Conservation (phyloP, 768 basidiomycete species). For the Mycena latifolia region DNA sequence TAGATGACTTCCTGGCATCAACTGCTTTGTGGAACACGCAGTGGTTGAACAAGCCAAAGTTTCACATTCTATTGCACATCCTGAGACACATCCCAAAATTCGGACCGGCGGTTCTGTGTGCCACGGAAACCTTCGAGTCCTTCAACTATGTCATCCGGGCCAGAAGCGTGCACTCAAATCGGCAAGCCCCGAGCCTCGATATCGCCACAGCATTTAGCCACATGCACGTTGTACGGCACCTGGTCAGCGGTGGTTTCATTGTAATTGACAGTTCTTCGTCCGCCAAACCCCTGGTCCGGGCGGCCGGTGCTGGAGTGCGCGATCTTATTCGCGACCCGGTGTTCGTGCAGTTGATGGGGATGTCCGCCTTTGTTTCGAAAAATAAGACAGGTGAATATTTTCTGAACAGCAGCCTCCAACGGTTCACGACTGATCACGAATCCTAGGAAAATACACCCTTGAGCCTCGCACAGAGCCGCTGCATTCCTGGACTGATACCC, state of each 20-base stretch:
- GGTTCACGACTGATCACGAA: not conserved
- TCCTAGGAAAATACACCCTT: constrained; percentile 1
- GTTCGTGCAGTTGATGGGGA: not conserved
- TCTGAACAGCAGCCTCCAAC: not conserved
- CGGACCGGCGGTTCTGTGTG: constrained; percentile 58
- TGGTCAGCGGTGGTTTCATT: no score
- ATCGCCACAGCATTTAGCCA: no score
- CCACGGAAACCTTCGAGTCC: constrained; percentile 57
- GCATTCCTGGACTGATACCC: not conserved
- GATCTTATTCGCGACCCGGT: not conserved
- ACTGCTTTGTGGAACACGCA: constrained; percentile 43
- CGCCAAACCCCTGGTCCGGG: not conserved
- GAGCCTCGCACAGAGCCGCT: not conserved
- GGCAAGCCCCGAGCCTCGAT: constrained; percentile 44
- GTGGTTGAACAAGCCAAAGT: constrained; percentile 60
- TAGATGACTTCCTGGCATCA: constrained; percentile 50
- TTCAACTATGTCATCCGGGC: constrained; percentile 49
- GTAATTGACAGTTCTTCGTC: not conserved
- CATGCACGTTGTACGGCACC: no score
- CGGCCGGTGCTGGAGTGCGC: not conserved
- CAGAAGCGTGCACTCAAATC: constrained; percentile 43
- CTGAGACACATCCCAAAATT: constrained; percentile 51
- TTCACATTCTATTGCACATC: constrained; percentile 56
- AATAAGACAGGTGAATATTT: not conserved
- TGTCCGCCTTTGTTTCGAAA: not conserved